Evolutionary conservation across 176 grass and related monocot species (phyloP).

Genomic region (Lolium rigidum): DNA sequence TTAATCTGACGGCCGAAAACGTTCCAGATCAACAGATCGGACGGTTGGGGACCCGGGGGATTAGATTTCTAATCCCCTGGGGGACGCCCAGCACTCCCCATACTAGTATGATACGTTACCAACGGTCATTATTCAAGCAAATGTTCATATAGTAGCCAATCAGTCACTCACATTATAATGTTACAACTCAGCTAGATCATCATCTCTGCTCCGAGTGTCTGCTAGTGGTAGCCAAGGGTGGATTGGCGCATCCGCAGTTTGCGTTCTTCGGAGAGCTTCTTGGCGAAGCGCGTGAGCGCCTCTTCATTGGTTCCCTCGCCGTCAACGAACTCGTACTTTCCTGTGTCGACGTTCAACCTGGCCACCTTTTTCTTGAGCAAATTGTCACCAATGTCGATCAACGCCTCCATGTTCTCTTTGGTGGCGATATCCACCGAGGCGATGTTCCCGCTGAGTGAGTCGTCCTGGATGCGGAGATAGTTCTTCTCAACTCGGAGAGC

Average conservation of each 20-base stretch:
- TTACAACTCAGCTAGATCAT: too few relatives aligned
- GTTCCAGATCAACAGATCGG: too few relatives aligned
- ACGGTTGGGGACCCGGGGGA: too few relatives aligned
- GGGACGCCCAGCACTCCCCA: too few relatives aligned
- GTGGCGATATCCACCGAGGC: conserved; percentile 69
- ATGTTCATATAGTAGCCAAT: too few relatives aligned
- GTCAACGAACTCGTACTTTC: background rate
- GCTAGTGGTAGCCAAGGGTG: background rate
- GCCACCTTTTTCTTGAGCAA: conserved; percentile 59
- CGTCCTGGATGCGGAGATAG: conserved; percentile 75
- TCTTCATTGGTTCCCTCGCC: conserved; percentile 55
- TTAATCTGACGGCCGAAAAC: too few relatives aligned
- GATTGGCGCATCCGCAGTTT: conserved; percentile 25
- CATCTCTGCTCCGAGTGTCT: background rate
- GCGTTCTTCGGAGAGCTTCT: conserved; percentile 59
- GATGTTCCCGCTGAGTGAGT: conserved; percentile 35
- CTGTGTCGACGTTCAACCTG: conserved; percentile 67
- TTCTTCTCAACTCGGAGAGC: background rate
- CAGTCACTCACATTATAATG: too few relatives aligned
- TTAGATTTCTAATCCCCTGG: too few relatives aligned
- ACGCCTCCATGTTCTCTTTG: conserved; percentile 63
- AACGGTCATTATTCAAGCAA: too few relatives aligned
- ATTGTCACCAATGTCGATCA: conserved; percentile 46
- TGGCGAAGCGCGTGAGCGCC: conserved; percentile 49
- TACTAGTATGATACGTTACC: too few relatives aligned